phyloP scores from a whole-genome alignment of 306 rosid genomes.

The Pyrus pyrifolia region DNA sequence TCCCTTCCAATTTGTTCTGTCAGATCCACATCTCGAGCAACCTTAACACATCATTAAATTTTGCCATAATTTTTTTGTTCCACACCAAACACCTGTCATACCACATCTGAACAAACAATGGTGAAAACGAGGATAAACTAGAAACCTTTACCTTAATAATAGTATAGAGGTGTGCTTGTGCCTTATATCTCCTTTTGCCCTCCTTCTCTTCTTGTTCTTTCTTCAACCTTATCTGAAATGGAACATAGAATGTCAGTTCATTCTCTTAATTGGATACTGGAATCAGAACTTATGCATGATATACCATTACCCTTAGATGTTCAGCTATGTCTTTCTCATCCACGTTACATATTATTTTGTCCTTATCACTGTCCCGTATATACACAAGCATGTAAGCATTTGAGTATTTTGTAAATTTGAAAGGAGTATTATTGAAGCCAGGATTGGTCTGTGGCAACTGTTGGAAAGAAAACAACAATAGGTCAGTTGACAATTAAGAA shows the following conservation, averaged over 20 bases:
- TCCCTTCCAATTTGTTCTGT: slow-evolving; percentile 70
- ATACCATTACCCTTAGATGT: slow-evolving; percentile 59
- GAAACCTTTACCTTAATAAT: slow-evolving; percentile 55
- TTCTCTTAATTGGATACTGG: slow-evolving; percentile 5
- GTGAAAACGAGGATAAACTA: background rate
- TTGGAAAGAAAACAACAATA: slow-evolving; percentile 12
- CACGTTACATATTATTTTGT: slow-evolving; percentile 77
- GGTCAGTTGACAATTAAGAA: slow-evolving; percentile 11
- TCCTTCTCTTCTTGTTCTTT: slow-evolving; percentile 89
- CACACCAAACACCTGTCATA: background rate
- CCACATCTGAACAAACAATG: slow-evolving; percentile 2
- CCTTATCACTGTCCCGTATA: slow-evolving; percentile 84
- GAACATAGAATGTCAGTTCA: slow-evolving; percentile 4
- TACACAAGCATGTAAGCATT: slow-evolving; percentile 98
- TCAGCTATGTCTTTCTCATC: slow-evolving; percentile 86
- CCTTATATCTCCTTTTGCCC: slow-evolving; percentile 75
- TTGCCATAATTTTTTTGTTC: background rate
- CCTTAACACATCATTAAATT: slow-evolving; percentile 37
- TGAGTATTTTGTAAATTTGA: slow-evolving; percentile 83
- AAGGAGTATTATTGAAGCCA: slow-evolving; percentile 79
- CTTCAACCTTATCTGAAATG: slow-evolving; percentile 66
- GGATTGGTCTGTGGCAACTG: slow-evolving; percentile 87
- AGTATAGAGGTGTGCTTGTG: slow-evolving; percentile 83
- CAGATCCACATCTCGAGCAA: slow-evolving; percentile 80
- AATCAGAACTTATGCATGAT: background rate